These are phyloP conservation scores for Aspergillus carlsbadensis DNA, from an alignment of 495 filamentous ascomycete genomes.

Conservation along the genomic window DNA sequence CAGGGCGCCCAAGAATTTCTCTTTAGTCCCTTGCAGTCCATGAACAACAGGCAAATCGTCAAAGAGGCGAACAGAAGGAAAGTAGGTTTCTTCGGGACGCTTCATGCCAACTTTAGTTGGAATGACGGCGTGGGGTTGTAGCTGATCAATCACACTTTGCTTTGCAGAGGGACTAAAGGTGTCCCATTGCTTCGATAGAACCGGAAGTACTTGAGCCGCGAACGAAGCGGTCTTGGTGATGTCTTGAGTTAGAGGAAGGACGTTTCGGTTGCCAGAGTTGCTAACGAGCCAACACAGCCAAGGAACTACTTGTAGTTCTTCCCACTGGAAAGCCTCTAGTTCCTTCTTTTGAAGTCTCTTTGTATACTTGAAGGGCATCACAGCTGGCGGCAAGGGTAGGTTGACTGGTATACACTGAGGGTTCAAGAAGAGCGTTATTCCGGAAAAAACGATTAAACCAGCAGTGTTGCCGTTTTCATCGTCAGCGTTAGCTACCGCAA, in stretches of 20 bases:
- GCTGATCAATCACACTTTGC: constrained; percentile 56
- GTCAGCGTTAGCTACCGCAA: constrained; percentile 75
- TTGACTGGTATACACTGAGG: constrained; percentile 72
- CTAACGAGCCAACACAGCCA: constrained; percentile 81
- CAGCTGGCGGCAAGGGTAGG: constrained; percentile 79
- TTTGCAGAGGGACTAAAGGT: constrained; percentile 63
- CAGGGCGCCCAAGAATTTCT: constrained; percentile 78
- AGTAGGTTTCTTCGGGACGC: constrained; percentile 83
- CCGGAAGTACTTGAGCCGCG: constrained; percentile 70
- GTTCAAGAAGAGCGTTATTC: constrained; percentile 71
- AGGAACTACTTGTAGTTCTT: constrained; percentile 72
- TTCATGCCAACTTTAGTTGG: constrained; percentile 92
- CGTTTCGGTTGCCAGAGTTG: constrained; percentile 47
- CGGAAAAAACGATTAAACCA: constrained; percentile 71
- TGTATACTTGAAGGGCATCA: constrained; percentile 79
- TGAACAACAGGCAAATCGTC: constrained; percentile 83
- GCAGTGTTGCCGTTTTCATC: constrained; percentile 58
- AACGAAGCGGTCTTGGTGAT: constrained; percentile 72
- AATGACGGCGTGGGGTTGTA: constrained; percentile 71
- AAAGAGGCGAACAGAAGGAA: constrained; percentile 88
- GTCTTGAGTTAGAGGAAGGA: constrained; percentile 52
- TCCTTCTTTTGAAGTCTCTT: constrained; percentile 58
- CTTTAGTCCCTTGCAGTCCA: constrained; percentile 75
- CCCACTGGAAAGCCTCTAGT: constrained; percentile 79
- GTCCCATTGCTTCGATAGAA: constrained; percentile 90